Evolutionary conservation across 2,329 filamentous ascomycete genomes (phyloP), one percentile per base, ranked within the genome.

Genomic region (Alternaria sp.): DNA sequence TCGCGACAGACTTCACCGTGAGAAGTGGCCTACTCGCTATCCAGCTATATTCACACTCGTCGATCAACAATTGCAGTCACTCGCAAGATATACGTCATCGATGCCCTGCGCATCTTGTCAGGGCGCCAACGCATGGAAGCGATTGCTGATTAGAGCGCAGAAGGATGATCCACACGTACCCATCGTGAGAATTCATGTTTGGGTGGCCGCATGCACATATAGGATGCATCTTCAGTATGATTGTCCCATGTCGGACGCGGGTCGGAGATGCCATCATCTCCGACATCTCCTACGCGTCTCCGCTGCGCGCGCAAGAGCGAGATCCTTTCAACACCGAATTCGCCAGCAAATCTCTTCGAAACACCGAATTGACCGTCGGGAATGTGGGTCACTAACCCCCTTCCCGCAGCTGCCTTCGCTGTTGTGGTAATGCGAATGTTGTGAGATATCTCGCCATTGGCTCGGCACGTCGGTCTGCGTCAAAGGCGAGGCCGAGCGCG

Each of bases 401-500:
- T 15, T 41, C 23, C 28, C 37, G 20, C 23, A 8, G 30, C 49
- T 41, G 18, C 30, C 23, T 53, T 37, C n/a, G 28, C 11, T 41
- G 20, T 53, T 37, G 49, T 21, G 30, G 37, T 25, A 14, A n/a
- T 37, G 49, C 49, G 49, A 30, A 25, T 28, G 49, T 37, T 53
- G 28, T 53, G 33, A 6, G 49, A 23, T 23, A 53, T 33, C 49
- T 23, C 20, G 43, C 44, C 37, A 55, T 41, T 30, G 41, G 54
- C 41, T 56, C 41, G 54, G 49, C 41, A 26, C 26, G 55, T 57
- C 55, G 55, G 43, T 25, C 55, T 57, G 25, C 30, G 15, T 23
- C 20, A 20, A 47, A 21, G 55, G 43, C 55, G 55, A 57, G 44
- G 44, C 55, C 55, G 55, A 57, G 55, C 26, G 25, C 43, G 54